phyloP scores from a whole-genome alignment of 2,329 filamentous ascomycete genomes.

The Chaetomium strumarium region DNA sequence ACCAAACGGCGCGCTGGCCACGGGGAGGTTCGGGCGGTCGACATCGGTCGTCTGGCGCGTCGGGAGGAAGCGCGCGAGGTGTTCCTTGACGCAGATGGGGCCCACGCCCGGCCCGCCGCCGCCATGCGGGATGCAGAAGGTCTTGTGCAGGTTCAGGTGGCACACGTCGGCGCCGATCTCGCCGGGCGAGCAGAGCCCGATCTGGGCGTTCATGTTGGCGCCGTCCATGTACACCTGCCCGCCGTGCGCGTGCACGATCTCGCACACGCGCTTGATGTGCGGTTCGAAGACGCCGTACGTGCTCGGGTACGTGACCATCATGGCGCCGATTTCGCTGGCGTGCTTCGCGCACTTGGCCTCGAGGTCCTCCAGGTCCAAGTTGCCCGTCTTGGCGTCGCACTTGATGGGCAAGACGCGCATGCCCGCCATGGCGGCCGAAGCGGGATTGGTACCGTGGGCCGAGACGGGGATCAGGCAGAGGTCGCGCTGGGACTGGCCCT shows the following conservation, averaged over 20 bases:
- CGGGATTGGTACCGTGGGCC: constrained; percentile 92
- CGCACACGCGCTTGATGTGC: constrained; percentile 75
- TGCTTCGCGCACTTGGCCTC: constrained; percentile 86
- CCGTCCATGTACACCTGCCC: constrained; percentile 98
- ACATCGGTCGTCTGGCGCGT: constrained; percentile 34
- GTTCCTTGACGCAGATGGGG: constrained; percentile 83
- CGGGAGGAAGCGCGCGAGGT: constrained; percentile 72
- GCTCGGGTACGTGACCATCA: constrained; percentile 96
- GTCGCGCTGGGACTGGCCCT: constrained; percentile 66
- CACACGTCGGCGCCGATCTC: constrained; percentile 96
- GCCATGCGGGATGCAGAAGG: constrained; percentile 95
- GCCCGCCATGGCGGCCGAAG: constrained; percentile 90
- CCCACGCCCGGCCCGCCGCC: constrained; percentile 91
- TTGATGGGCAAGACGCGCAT: constrained; percentile 93
- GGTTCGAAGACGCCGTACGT: constrained; percentile 96
- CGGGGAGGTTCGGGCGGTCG: constrained; percentile 54
- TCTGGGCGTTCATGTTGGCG: constrained; percentile 98
- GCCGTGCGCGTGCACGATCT: constrained; percentile 78
- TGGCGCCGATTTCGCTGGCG: constrained; percentile 76
- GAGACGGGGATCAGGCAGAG: constrained; percentile 94
- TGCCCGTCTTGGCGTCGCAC: constrained; percentile 80
- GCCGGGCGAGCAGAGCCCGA: constrained; percentile 87
- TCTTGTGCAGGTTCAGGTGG: constrained; percentile 97
- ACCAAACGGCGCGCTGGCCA: constrained; percentile 79
- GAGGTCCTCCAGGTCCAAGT: constrained; percentile 81